These are phyloP conservation scores for Zangia roseola DNA, from an alignment of 768 basidiomycete genomes.

Conservation along the genomic window DNA sequence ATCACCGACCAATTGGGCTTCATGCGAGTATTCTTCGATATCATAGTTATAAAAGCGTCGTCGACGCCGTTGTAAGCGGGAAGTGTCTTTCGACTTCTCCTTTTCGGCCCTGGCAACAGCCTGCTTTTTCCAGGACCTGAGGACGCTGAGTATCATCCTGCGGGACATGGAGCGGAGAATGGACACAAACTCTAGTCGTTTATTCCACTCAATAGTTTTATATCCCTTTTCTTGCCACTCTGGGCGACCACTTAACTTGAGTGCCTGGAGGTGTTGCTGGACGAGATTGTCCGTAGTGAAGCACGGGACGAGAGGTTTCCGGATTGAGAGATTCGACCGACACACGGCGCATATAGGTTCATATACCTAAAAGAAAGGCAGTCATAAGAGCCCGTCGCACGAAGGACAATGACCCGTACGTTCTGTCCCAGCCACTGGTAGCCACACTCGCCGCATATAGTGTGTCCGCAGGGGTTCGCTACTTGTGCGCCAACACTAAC, in stretches of 20 bases:
- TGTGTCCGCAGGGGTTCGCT: slow-evolving; percentile 73
- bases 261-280: slow-evolving; percentile 53
- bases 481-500: slow-evolving; percentile 59
- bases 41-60: slow-evolving; percentile 8
- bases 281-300: slow-evolving; percentile 59
- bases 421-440: slow-evolving; percentile 57
- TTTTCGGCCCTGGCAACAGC: slow-evolving; percentile 11
- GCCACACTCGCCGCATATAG: slow-evolving; percentile 66
- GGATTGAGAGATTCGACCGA: slow-evolving; percentile 43
- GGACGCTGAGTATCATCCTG: neutral
- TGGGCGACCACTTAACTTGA: slow-evolving; percentile 43
- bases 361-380: slow-evolving; percentile 30
- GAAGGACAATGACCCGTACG: slow-evolving; percentile 34
- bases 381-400: neutral
- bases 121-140: slow-evolving; percentile 31
- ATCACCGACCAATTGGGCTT: slow-evolving; percentile 6
- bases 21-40: slow-evolving; percentile 6
- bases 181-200: slow-evolving; percentile 51
- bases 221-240: slow-evolving; percentile 55
- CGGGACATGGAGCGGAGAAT: neutral
- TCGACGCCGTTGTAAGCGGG: slow-evolving; percentile 12
- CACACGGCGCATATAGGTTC: slow-evolving; percentile 59
- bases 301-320: slow-evolving; percentile 60
- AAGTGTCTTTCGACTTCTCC: slow-evolving; percentile 16
- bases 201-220: slow-evolving; percentile 49